Evolutionary conservation across 176 grass and related monocot species (phyloP).

Genomic region (Eragrostis curvula): DNA sequence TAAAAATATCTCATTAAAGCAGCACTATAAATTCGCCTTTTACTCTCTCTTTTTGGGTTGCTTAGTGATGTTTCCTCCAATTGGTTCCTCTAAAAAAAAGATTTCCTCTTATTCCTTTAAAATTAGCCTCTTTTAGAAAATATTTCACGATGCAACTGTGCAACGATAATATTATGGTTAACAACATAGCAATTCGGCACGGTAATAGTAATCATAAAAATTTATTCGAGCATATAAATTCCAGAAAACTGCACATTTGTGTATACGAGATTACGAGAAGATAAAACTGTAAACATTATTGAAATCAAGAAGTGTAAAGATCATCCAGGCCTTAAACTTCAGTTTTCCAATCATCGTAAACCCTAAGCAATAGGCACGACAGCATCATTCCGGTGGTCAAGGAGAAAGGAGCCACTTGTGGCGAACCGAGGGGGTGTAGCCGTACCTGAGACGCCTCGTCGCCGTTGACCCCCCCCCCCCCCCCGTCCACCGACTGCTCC

Average conservation of each 20-base stretch:
- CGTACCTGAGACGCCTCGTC: background rate
- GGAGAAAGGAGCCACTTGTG: background rate
- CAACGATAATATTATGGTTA: background rate
- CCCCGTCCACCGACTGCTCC: background rate
- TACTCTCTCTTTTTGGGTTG: background rate
- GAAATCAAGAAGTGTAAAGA: background rate
- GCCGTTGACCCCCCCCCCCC: background rate
- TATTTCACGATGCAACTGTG: background rate
- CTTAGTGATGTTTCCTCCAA: background rate
- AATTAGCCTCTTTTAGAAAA: background rate
- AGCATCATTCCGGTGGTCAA: background rate
- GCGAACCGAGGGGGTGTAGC: background rate
- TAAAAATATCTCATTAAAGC: background rate
- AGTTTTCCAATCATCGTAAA: conserved; percentile 2
- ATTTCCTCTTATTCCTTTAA: background rate
- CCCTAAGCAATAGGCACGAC: background rate
- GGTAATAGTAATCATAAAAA: background rate
- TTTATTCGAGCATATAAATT: background rate
- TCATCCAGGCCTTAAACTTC: background rate
- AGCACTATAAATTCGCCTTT: background rate
- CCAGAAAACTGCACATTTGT: background rate
- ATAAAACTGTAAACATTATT: background rate
- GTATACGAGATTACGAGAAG: background rate
- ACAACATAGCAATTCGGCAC: background rate
- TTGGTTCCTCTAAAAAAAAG: background rate